Evolutionary conservation across 2,329 filamentous ascomycete genomes (phyloP).

Genomic region (Periconia sp.): DNA sequence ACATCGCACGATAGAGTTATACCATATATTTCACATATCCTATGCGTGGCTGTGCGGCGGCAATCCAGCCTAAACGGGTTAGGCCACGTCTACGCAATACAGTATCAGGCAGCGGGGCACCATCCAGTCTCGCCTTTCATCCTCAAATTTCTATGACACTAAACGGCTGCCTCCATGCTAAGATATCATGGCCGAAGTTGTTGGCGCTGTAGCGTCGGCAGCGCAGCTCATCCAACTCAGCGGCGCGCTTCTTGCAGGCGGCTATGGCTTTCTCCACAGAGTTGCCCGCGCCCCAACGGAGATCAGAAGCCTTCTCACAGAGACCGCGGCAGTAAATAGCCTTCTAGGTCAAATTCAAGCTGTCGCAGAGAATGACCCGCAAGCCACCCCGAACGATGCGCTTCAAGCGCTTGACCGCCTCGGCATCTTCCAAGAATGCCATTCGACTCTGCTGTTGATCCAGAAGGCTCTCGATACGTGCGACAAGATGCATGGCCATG

Average conservation of each 20-base stretch:
- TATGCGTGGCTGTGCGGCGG: no score
- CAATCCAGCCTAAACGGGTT: no score
- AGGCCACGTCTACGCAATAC: no score
- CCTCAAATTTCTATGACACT: no score
- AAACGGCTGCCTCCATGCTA: no score
- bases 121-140: no score
- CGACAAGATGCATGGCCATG: conserved; percentile 11
- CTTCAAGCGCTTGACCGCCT: no score
- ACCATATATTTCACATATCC: no score
- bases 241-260: conserved; percentile 12
- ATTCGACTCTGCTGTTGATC: conserved; percentile 3
- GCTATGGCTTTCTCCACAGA: conserved; percentile 15
- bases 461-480: conserved; percentile 10
- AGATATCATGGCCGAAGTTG: conserved; percentile 7
- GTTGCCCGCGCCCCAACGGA: conserved; percentile 13
- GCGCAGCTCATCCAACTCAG: conserved; percentile 14
- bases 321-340: conserved; percentile 16
- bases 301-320: conserved; percentile 14
- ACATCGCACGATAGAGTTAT: no score
- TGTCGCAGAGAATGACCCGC: conserved; percentile 7
- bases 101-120: no score
- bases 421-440: conserved; percentile 9
- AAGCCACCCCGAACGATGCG: no score
- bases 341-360: conserved; percentile 14
- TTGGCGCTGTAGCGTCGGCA: conserved; percentile 10